Evolutionary conservation across 352 stramenopile species (phyloP), one percentile per base, ranked within the genome.

Genomic region (Phytophthora fragariae): DNA sequence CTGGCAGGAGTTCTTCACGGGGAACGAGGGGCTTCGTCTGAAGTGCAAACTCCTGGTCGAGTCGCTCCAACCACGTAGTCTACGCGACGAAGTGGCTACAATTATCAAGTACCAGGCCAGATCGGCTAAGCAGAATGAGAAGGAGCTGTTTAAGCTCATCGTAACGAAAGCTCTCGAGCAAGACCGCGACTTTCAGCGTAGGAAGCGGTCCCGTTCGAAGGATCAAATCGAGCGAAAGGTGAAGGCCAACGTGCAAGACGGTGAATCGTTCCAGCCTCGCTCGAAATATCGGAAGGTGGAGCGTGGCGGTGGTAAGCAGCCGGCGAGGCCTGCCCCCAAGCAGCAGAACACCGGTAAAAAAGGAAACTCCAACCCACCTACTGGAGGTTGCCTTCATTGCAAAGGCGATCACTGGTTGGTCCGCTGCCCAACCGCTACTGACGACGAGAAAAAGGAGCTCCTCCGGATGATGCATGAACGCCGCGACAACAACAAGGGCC

Each of bases 121-220:
- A 5, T 46, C 65, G 17, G 49, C 65, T 5, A 68, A 63, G 29
- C 50, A 58, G 6, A 21, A 46, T 17, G 29, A 73, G 24, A 67
- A 73, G 2, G 52, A 67, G 10, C 58, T 68, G 29, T 73, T 73
- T 21, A 73, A 63, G 4, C 29, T 65, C 19, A 69, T 73, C 9
- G 19, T 68, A 5, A 37, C 14, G 12, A 73, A 72, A 17, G 57
- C 54, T 14, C 17, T 69, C 8, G 67, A 73, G 11, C 41, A 73
- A 24, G 67, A 73, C 19, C 59, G 59, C 2, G 67, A 68, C 35
- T 73, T 69, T 49, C 53, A 69, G 14, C 59, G 67, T 2, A 59
- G 31, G 5, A 73, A 68, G 27, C 57, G 59, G 8, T 54, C 54
- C 12, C 58, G 57, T 3, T 35, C 27, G 2, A 57, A 62, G 8